A percentile compares a stretch with the other conserved stretches of the same genome.
Conservation (phyloP, 176 grass and related monocot genomes). For the Triticum dicoccoides region DNA sequence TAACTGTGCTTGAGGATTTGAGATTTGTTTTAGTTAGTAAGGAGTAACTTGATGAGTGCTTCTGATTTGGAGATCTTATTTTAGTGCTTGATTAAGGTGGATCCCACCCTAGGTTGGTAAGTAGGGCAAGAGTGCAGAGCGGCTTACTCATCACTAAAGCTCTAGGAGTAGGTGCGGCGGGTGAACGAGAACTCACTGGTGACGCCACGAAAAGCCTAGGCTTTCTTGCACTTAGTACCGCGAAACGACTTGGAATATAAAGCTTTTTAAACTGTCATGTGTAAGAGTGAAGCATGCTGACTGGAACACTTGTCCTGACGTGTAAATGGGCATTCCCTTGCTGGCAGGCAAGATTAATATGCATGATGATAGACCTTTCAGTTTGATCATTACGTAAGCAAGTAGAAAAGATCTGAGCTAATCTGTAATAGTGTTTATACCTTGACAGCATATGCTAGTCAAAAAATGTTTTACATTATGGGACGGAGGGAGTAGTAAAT, state of each 20-base stretch:
- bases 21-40: not conserved
- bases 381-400: not conserved
- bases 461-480: no score
- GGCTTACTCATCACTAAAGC: not conserved
- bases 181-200: conserved; percentile 9
- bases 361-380: not conserved
- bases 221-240: conserved; percentile 8
- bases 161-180: conserved; percentile 2
- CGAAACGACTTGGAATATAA: not conserved
- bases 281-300: not conserved
- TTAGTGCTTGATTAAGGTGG: conserved; percentile 5
- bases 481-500: not conserved
- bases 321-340: not conserved
- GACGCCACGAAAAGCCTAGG: not conserved
- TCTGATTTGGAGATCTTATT: not conserved
- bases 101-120: conserved; percentile 12
- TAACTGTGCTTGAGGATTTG: not conserved
- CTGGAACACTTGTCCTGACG: not conserved
- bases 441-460: not conserved
- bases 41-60: not conserved
- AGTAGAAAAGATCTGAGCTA: not conserved
- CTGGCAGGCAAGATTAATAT: not conserved
- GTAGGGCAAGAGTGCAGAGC: not conserved
- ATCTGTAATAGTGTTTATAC: not conserved
- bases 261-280: not conserved